Evolutionary conservation across 176 grass and related monocot genomes (phyloP).

Genomic region (Bromus sterilis): DNA sequence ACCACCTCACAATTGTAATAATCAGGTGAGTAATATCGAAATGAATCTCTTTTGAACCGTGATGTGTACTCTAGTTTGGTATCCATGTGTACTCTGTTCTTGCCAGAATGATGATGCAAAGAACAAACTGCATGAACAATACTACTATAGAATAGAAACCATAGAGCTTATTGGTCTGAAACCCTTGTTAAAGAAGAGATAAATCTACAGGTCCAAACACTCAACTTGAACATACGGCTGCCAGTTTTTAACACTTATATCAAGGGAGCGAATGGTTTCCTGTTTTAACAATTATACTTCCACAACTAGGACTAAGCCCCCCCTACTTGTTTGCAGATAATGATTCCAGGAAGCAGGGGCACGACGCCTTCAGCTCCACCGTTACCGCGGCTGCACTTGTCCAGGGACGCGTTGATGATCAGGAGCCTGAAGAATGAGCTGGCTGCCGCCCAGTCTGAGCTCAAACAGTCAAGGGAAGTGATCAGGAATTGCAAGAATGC

Average conservation of each 20-base stretch:
- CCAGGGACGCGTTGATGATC: conserved; percentile 27
- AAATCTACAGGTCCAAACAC: neutral
- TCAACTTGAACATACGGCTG: too few species aligned
- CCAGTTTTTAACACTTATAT: too few species aligned
- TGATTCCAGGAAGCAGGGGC: conserved; percentile 16
- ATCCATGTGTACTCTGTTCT: neutral
- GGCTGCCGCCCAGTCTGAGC: conserved; percentile 12
- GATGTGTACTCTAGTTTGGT: neutral
- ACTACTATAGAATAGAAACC: too few species aligned
- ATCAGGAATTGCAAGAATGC: conserved; percentile 22
- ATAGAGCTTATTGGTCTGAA: neutral
- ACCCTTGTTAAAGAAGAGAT: neutral
- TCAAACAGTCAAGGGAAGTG: conserved; percentile 16
- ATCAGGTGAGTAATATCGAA: neutral
- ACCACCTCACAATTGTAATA: neutral
- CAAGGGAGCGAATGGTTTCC: too few species aligned
- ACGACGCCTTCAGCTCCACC: conserved; percentile 34
- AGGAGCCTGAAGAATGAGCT: conserved; percentile 19
- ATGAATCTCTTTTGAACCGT: neutral
- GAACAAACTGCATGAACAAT: neutral
- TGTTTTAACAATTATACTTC: neutral
- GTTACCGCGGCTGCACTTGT: neutral
- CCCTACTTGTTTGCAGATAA: conserved; percentile 16
- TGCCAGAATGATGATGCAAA: neutral
- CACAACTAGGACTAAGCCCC: neutral